Conservation (phyloP, 345 rosid species). For the Corymbia maculata region DNA sequence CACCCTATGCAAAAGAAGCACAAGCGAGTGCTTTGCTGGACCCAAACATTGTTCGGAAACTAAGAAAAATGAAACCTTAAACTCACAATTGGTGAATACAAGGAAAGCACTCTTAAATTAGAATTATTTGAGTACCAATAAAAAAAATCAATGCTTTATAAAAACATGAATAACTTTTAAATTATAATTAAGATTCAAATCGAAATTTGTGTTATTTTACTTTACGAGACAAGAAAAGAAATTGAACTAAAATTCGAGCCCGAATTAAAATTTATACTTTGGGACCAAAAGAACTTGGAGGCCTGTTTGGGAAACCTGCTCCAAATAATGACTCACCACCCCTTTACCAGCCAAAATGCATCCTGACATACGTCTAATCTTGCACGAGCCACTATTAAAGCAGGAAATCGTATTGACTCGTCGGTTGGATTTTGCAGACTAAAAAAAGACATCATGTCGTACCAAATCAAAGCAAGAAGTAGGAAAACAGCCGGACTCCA, state of each 20-base stretch:
- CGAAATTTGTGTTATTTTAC: background rate
- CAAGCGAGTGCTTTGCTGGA: too few relatives aligned
- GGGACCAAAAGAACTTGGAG: background rate
- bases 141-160: too few relatives aligned
- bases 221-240: background rate
- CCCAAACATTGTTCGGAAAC: too few relatives aligned
- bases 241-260: background rate
- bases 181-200: background rate
- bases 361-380: background rate
- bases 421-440: background rate
- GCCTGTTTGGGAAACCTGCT: background rate
- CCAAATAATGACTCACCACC: background rate
- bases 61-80: too few relatives aligned
- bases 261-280: background rate
- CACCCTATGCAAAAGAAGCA: too few relatives aligned
- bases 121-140: too few relatives aligned
- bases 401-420: background rate
- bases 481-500: background rate
- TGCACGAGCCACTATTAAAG: background rate
- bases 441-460: background rate
- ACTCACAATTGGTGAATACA: too few relatives aligned
- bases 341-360: background rate
- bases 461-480: background rate
- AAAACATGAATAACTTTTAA: too few relatives aligned
- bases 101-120: too few relatives aligned